Percentiles rank a stretch among this genome's conserved stretches.
Conservation (phyloP, 768 basidiomycete species). For the Lactarius indigo region DNA sequence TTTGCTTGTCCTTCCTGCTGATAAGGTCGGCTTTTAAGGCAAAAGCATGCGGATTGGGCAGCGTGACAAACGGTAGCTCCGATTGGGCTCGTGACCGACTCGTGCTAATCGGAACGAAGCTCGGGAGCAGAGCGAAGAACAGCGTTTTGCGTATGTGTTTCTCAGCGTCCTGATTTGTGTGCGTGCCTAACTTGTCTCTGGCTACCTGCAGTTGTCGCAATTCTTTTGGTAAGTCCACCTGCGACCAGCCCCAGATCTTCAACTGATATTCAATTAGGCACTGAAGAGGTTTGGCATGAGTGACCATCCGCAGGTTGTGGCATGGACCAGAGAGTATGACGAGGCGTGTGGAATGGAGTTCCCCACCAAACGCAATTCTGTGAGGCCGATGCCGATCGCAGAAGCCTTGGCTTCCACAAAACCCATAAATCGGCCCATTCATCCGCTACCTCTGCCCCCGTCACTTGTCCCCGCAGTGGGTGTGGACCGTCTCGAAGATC, state of each 20-base stretch:
- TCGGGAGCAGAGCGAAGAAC: slow-evolving; percentile 41
- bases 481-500: slow-evolving; percentile 16
- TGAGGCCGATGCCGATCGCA: slow-evolving; percentile 3
- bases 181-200: slow-evolving; percentile 42
- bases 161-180: not conserved
- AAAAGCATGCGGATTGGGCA: not conserved
- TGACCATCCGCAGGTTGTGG: slow-evolving; percentile 51
- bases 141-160: slow-evolving; percentile 44
- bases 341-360: slow-evolving; percentile 63
- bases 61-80: slow-evolving; percentile 22
- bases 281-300: slow-evolving; percentile 61
- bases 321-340: slow-evolving; percentile 61
- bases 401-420: slow-evolving; percentile 4
- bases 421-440: slow-evolving; percentile 3
- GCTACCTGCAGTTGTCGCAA: slow-evolving; percentile 53
- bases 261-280: slow-evolving; percentile 39
- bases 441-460: slow-evolving; percentile 3
- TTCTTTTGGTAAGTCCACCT: slow-evolving; percentile 54
- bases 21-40: slow-evolving; percentile 1
- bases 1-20: not conserved
- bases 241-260: slow-evolving; percentile 24
- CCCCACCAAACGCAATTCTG: slow-evolving; percentile 23
- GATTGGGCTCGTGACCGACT: slow-evolving; percentile 40
- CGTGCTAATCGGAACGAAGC: slow-evolving; percentile 37
- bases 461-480: not conserved